Base-by-base conservation (phyloP, 1,139 yeast species). In the Debaryomyces fabryi region DNA sequence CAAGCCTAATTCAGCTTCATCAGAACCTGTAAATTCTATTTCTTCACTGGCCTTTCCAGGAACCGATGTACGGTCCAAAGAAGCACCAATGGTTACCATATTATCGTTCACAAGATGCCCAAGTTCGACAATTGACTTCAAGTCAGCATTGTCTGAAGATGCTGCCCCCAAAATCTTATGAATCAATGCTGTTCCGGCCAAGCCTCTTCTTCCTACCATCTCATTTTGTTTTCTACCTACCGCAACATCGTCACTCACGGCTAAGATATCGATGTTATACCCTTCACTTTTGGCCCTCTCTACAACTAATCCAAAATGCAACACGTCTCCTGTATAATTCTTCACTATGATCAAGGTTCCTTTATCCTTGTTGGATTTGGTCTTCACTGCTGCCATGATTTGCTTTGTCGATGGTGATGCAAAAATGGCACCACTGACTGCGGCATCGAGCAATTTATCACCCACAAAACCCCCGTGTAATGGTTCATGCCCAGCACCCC, bases 401-500 rank as follows among this genome's bases (percentile, higher is more conserved):
- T 92, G 97, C 59, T 85, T 87, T 2, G 96, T 88, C 6, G 95
- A 85, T 1, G 97, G 97, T 18, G 96, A 88, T 0, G 97, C 97
- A 72, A 92, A 92, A 16, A 89, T 78, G 39, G 87, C 82, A 30
- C 98, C 97, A 47, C 90, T 83, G 7, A 91, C 96, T 2, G 96
- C 97, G 34, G 87, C 96, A 59, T 88, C 90, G 39, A 92, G 68
- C 59, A 87, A 72, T 46, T 93, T 93, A 24, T 80, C 76, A 5
- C 97, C 97, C 12, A 92, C 93, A 63, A 83, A 91, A 0, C 97
- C 97, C 4, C 88, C 93, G 62, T 91, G 97, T 7, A 92, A 76
- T 27, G 97, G 97, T 67, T 92, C 97, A 64, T 92, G 98, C 34
- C 98, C 98, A 8, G 93, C 85, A 27, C 98, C 98, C 48, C 98